Conservation (phyloP, 2,329 filamentous ascomycete genomes). For the Monosporascus sp. region DNA sequence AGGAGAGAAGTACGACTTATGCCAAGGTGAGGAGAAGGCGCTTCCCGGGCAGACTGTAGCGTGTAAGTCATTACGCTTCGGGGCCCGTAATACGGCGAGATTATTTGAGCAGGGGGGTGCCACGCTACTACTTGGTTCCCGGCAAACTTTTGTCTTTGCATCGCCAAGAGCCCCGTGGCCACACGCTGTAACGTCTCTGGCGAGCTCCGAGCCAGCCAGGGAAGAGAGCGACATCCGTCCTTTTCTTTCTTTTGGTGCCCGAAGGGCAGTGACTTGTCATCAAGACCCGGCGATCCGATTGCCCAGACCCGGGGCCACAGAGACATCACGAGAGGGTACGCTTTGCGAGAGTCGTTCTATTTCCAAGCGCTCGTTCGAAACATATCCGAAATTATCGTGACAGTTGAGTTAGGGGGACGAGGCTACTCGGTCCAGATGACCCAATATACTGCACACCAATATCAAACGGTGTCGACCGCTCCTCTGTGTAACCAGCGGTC, state of each 20-base stretch:
- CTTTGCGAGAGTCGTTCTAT: background rate
- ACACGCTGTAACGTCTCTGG: background rate
- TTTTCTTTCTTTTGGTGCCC: no score
- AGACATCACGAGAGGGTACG: no score
- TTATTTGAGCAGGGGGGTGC: background rate
- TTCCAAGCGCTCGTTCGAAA: background rate
- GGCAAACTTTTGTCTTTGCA: background rate
- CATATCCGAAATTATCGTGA: background rate
- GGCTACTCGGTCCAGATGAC: no score
- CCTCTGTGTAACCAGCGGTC: no score
- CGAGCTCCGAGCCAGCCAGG: no score
- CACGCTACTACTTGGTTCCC: background rate
- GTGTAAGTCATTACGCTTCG: background rate
- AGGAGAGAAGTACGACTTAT: background rate
- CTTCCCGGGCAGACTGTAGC: background rate
- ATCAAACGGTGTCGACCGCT: no score
- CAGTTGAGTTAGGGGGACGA: no score
- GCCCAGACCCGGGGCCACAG: no score
- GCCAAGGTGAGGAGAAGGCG: background rate
- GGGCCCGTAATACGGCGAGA: background rate
- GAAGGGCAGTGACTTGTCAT: background rate
- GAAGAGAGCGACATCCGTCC: no score
- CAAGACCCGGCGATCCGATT: no score
- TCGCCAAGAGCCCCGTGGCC: background rate
- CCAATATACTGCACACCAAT: no score